Evolutionary conservation across 192 early-diverging fungal species (phyloP).

Genomic region (Coemansia sp.): DNA sequence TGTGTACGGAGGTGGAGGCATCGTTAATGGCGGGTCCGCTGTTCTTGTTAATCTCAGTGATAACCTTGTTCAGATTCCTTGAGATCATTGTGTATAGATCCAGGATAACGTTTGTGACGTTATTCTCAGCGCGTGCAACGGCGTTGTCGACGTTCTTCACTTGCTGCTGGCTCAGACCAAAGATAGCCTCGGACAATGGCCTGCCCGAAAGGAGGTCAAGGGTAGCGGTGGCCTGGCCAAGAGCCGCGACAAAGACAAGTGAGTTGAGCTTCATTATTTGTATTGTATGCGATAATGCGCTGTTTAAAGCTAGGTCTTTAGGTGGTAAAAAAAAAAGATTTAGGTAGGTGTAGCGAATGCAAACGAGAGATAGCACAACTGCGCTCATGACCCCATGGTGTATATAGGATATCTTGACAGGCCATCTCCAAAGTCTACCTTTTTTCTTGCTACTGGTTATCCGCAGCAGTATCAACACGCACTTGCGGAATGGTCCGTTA

Average conservation of each 20-base stretch:
- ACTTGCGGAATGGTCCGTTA: neutral
- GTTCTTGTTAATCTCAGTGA: slow-evolving; percentile 40
- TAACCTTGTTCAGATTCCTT: slow-evolving; percentile 33
- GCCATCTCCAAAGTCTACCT: neutral
- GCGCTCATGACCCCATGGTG: neutral
- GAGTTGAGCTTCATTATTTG: slow-evolving; percentile 33
- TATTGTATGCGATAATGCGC: neutral
- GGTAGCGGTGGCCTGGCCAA: slow-evolving; percentile 42
- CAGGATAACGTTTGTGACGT: slow-evolving; percentile 11
- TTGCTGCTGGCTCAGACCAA: slow-evolving; percentile 44
- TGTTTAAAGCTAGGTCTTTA: neutral
- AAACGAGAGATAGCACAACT: neutral
- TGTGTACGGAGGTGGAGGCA: slow-evolving; percentile 28
- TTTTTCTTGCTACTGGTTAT: neutral
- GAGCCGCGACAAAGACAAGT: slow-evolving; percentile 25
- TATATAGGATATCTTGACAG: neutral
- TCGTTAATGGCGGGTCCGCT: slow-evolving; percentile 38
- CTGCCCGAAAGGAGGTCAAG: slow-evolving; percentile 45
- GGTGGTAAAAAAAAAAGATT: neutral
- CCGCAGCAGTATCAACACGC: neutral
- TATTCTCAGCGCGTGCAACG: slow-evolving; percentile 34
- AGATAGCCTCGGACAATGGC: slow-evolving; percentile 49
- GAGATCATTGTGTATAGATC: slow-evolving; percentile 18
- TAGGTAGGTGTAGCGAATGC: neutral
- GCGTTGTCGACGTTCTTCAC: slow-evolving; percentile 49